Evolutionary conservation across 306 rosid species (phyloP).

Genomic region (Herpetospermum pedunculosum): DNA sequence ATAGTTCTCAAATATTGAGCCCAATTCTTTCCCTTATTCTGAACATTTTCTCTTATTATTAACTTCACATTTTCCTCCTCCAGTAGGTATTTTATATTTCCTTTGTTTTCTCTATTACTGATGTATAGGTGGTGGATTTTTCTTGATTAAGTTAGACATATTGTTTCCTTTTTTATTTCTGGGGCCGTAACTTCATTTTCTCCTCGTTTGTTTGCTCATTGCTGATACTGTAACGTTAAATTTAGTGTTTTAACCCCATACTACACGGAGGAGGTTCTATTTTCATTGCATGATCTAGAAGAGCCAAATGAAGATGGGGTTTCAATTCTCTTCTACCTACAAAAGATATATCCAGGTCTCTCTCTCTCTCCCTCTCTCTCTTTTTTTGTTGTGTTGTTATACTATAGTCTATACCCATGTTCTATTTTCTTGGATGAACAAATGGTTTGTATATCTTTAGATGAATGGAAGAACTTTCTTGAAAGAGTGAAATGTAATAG

Average conservation of each 20-base stretch:
- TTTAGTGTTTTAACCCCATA: conserved; percentile 87
- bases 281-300: conserved; percentile 64
- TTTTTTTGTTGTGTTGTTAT: neutral
- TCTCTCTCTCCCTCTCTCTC: neutral
- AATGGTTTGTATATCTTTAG: conserved; percentile 28
- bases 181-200: neutral
- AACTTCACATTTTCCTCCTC: neutral
- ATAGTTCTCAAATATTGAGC: neutral
- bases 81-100: neutral
- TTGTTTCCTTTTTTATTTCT: neutral
- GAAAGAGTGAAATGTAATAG: conserved; percentile 37
- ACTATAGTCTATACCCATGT: neutral
- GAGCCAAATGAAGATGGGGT: conserved; percentile 85
- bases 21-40: neutral
- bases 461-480: conserved; percentile 94
- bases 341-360: conserved; percentile 89
- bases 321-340: conserved; percentile 85
- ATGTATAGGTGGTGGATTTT: neutral
- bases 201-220: neutral
- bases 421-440: neutral
- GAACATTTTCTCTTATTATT: neutral
- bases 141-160: neutral
- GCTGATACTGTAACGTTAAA: conserved; percentile 6
- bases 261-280: conserved; percentile 90
- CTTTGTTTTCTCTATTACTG: neutral